A percentile compares a stretch with the other conserved stretches of the same genome.
These are phyloP conservation scores for Gossypium turneri DNA, from an alignment of 345 rosid genomes.

Conservation along the genomic window DNA sequence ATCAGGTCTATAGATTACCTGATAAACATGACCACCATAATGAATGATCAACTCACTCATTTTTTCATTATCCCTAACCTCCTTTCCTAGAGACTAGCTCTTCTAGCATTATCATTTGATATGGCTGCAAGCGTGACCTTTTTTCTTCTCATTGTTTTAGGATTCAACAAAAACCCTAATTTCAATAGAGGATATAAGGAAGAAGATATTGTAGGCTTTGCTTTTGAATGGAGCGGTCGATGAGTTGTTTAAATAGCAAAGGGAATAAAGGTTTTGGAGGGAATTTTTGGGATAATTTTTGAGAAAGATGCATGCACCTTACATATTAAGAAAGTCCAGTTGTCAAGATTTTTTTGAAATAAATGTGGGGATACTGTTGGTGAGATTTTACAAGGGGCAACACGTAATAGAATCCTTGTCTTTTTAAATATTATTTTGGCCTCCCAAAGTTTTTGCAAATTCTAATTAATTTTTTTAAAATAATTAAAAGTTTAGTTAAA, in stretches of 20 bases:
- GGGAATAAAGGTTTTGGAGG: background rate
- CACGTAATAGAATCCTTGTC: no score
- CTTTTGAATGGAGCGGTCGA: background rate
- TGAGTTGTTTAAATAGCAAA: background rate
- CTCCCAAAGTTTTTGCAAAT: no score
- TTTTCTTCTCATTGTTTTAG: conserved; percentile 39
- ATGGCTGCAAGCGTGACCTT: conserved; percentile 44
- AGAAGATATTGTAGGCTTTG: background rate
- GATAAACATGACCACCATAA: conserved; percentile 33
- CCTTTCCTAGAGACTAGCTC: conserved; percentile 45
- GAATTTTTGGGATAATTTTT: background rate
- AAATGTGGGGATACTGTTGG: background rate
- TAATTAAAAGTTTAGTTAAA: no score
- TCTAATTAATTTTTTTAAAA: no score
- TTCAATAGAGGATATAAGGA: background rate
- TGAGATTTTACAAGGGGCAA: background rate
- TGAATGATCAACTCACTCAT: conserved; percentile 34
- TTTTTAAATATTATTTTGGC: no score
- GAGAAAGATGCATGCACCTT: background rate
- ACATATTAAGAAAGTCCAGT: conserved; percentile 7
- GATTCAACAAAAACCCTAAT: background rate
- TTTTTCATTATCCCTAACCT: conserved; percentile 41
- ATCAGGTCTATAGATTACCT: conserved; percentile 34
- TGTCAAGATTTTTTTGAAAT: conserved; percentile 3
- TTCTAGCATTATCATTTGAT: conserved; percentile 36